Conservation (phyloP, 129 eudicot species). For the Flaveria robusta region DNA sequence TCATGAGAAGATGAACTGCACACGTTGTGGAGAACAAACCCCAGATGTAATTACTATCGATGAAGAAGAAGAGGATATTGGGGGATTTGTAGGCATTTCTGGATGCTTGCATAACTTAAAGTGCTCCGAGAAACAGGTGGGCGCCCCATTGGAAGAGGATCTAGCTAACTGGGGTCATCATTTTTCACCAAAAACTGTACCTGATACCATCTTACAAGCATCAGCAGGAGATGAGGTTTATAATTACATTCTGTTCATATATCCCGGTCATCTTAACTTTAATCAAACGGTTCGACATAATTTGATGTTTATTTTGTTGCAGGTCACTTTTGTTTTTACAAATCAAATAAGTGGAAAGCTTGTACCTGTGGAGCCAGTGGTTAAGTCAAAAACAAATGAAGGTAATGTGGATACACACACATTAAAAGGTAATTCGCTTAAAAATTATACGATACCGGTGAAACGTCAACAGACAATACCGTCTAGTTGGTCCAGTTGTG, state of each 20-base stretch:
- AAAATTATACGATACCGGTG: conserved; percentile 28
- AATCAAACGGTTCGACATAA: not conserved
- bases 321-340: conserved; percentile 92
- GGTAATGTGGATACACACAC: conserved; percentile 18
- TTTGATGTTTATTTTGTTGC: conserved; percentile 26
- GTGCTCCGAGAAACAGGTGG: conserved; percentile 88
- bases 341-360: conserved; percentile 95
- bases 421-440: conserved; percentile 36
- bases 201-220: conserved; percentile 87
- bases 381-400: conserved; percentile 40
- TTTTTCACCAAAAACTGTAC: conserved; percentile 64
- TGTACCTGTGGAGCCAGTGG: conserved; percentile 76
- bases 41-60: conserved; percentile 28
- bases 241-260: conserved; percentile 13
- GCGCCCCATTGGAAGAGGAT: conserved; percentile 95
- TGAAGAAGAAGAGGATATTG: conserved; percentile 65
- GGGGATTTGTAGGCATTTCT: conserved; percentile 87
- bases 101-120: conserved; percentile 80
- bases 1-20: conserved; percentile 87
- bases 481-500: conserved; percentile 36
- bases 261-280: not conserved
- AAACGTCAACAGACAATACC: conserved; percentile 41
- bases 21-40: conserved; percentile 58
- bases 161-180: conserved; percentile 97
- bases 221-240: conserved; percentile 91